Conservation (phyloP, 495 filamentous ascomycete species). For the Aspergillus bridgeri region DNA sequence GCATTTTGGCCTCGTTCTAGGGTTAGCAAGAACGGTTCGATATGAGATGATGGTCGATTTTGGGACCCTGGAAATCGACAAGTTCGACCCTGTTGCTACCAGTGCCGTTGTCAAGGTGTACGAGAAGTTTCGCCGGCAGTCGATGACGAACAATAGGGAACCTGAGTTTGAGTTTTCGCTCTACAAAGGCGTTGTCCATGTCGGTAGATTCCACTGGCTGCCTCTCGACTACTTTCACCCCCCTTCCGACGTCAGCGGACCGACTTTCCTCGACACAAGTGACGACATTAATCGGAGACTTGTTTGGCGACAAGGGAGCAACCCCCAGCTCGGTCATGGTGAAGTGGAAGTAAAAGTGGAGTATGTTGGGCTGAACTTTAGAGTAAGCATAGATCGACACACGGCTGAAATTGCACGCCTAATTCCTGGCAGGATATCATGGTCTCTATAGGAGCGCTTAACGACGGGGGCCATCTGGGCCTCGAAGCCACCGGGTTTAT, state of each 20-base stretch:
- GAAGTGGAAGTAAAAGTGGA: conserved; percentile 35
- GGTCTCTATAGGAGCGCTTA: conserved; percentile 30
- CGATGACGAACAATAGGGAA: background rate
- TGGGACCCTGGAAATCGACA: conserved; percentile 40
- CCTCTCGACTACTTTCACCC: conserved; percentile 14
- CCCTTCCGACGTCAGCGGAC: too few relatives aligned
- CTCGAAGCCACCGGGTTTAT: conserved; percentile 39
- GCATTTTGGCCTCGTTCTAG: conserved; percentile 30
- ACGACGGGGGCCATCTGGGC: conserved; percentile 12
- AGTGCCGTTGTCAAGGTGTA: conserved; percentile 17
- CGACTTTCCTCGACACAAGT: background rate
- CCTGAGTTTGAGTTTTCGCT: conserved; percentile 37
- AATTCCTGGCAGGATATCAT: conserved; percentile 30
- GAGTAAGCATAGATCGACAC: conserved; percentile 19
- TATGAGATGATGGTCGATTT: conserved; percentile 36
- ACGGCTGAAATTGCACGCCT: background rate
- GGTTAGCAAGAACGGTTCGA: conserved; percentile 39
- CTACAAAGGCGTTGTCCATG: conserved; percentile 18
- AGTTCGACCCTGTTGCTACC: conserved; percentile 10
- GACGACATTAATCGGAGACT: conserved; percentile 14
- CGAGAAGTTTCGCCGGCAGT: conserved; percentile 16
- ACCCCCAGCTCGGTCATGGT: conserved; percentile 24
- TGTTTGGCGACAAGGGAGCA: conserved; percentile 20
- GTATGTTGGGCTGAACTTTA: conserved; percentile 42
- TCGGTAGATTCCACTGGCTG: conserved; percentile 27